Evolutionary conservation across 805 yeast genomes (phyloP).

Genomic region (Priceomyces carsonii): DNA sequence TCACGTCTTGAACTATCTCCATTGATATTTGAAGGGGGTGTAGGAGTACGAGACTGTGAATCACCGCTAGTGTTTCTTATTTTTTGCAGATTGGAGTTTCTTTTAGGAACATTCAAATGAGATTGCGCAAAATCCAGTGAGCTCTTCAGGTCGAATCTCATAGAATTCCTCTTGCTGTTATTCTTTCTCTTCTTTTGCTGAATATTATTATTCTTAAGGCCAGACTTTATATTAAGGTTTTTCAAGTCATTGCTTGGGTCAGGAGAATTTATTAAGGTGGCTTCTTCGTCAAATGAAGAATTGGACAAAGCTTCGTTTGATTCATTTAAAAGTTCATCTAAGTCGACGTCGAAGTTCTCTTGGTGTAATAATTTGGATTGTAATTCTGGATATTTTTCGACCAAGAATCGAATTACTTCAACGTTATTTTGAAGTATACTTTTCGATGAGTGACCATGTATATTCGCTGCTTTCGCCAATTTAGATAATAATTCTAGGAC

Average conservation of each 20-base stretch:
- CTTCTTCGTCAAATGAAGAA: slow-evolving; percentile 35
- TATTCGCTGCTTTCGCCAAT: slow-evolving; percentile 45
- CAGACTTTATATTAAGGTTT: slow-evolving; percentile 1
- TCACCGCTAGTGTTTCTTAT: slow-evolving; percentile 1
- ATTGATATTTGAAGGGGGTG: slow-evolving; percentile 22
- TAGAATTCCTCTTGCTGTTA: slow-evolving; percentile 28
- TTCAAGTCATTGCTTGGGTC: slow-evolving; percentile 9
- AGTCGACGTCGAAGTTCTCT: slow-evolving; percentile 29
- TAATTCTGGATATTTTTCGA: slow-evolving; percentile 39
- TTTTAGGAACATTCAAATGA: slow-evolving; percentile 19
- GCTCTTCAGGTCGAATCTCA: slow-evolving; percentile 26
- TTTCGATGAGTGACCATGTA: slow-evolving; percentile 51
- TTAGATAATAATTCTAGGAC: slow-evolving; percentile 43
- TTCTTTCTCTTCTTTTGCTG: slow-evolving; percentile 29
- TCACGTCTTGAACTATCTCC: not conserved
- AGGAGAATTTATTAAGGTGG: slow-evolving; percentile 23
- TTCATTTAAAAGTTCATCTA: slow-evolving; percentile 35
- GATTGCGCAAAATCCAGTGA: slow-evolving; percentile 19
- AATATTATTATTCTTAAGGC: slow-evolving; percentile 18
- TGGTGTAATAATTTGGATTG: slow-evolving; percentile 27
- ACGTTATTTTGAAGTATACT: slow-evolving; percentile 47
- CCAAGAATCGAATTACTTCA: slow-evolving; percentile 39
- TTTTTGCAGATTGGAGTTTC: slow-evolving; percentile 4
- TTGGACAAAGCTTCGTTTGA: slow-evolving; percentile 31
- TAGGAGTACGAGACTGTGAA: slow-evolving; percentile 20